These are phyloP conservation scores for Solanum virginianum DNA, from an alignment of 257 asterid species.

Conservation along the genomic window DNA sequence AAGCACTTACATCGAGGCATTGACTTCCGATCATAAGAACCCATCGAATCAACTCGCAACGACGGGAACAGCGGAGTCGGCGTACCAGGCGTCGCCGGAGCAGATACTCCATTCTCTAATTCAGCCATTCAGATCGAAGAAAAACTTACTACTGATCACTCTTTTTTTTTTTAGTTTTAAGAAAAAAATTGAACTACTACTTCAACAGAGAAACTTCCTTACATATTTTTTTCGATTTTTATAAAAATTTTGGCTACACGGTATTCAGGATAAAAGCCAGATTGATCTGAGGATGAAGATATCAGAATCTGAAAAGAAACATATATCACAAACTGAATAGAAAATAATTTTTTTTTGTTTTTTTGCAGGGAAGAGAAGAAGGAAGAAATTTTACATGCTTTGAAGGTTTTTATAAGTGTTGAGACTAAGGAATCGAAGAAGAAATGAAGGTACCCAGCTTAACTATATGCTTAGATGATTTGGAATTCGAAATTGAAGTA, in stretches of 20 bases:
- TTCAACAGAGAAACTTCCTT: neutral
- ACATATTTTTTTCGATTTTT: conserved; percentile 31
- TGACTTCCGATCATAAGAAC: conserved; percentile 64
- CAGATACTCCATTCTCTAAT: conserved; percentile 39
- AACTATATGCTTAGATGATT: neutral
- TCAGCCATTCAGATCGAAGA: conserved; percentile 32
- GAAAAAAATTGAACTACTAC: neutral
- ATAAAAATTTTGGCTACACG: conserved; percentile 30
- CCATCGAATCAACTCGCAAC: conserved; percentile 52
- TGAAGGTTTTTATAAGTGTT: conserved; percentile 40
- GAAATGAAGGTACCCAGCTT: conserved; percentile 7
- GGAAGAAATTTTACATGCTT: conserved; percentile 33
- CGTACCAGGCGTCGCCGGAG: conserved; percentile 90
- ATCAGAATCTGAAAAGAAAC: neutral
- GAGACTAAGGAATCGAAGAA: conserved; percentile 33
- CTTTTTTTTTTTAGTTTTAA: neutral
- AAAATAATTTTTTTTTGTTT: neutral
- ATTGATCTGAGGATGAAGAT: neutral
- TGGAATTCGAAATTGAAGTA: neutral
- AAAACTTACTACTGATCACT: neutral
- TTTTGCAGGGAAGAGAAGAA: neutral
- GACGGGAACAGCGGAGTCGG: conserved; percentile 61
- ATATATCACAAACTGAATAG: neutral
- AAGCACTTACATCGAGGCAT: conserved; percentile 92
- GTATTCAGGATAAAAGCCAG: conserved; percentile 25